A percentile compares a stretch with the other conserved stretches of the same genome.
Conservation (phyloP, 1,284 basidiomycete genomes). For the Puccinia hordei region DNA sequence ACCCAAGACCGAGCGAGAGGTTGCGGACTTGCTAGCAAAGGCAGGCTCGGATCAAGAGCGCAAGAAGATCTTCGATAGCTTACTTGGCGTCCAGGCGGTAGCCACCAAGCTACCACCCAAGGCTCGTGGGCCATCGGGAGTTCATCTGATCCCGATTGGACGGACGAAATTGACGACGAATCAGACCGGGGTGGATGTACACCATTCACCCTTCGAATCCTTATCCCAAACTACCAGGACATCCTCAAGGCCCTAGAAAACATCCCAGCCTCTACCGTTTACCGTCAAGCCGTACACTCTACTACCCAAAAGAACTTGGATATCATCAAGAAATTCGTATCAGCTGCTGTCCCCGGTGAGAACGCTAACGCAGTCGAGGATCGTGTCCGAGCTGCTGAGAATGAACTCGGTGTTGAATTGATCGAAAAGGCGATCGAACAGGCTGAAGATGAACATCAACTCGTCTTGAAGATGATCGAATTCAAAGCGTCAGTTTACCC, state of each 20-base stretch:
- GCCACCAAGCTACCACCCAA: conserved; percentile 3
- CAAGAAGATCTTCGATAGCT: conserved; percentile 8
- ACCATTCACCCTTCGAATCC: conserved; percentile 40
- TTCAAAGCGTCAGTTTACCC: conserved; percentile 84
- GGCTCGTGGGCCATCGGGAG: neutral
- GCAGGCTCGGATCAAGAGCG: conserved; percentile 20
- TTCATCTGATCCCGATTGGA: conserved; percentile 39
- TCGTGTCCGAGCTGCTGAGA: conserved; percentile 65
- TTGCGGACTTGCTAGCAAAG: conserved; percentile 29
- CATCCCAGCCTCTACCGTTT: conserved; percentile 79
- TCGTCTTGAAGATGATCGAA: conserved; percentile 82
- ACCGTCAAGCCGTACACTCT: conserved; percentile 85
- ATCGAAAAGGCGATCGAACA: conserved; percentile 71
- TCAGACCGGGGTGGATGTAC: conserved; percentile 30
- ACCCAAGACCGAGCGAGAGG: conserved; percentile 32
- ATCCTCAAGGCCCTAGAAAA: conserved; percentile 72
- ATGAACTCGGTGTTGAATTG: conserved; percentile 72
- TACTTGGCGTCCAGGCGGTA: conserved; percentile 22
- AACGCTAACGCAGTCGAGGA: conserved; percentile 51
- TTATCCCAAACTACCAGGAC: conserved; percentile 73
- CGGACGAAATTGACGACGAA: conserved; percentile 22
- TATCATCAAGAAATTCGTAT: conserved; percentile 66
- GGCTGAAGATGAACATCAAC: conserved; percentile 77
- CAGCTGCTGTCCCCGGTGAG: conserved; percentile 60
- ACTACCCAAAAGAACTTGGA: conserved; percentile 79